phyloP scores from a whole-genome alignment of 1,284 basidiomycete species.

The Trametes versicolor region DNA sequence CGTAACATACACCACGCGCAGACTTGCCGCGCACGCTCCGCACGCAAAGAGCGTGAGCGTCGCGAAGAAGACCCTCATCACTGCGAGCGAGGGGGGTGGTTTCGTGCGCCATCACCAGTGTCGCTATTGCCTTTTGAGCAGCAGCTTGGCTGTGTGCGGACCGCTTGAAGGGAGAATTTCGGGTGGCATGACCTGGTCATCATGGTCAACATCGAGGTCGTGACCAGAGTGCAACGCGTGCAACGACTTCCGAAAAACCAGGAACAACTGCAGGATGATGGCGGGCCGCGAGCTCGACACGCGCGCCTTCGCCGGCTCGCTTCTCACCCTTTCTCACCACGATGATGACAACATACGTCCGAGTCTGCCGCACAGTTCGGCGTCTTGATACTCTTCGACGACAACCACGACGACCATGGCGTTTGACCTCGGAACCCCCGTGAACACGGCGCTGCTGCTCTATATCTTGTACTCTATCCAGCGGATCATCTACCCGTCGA shows the following conservation, averaged over 20 bases:
- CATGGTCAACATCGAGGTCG: conserved; percentile 27
- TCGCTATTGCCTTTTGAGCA: conserved; percentile 18
- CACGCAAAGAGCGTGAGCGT: not conserved
- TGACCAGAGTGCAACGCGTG: conserved; percentile 1
- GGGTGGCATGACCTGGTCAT: conserved; percentile 30
- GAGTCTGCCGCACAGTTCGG: conserved; percentile 2
- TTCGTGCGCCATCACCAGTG: not conserved
- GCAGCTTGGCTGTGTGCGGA: conserved; percentile 2
- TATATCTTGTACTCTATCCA: conserved; percentile 84
- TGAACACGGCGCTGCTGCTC: conserved; percentile 79
- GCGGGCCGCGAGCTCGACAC: conserved; percentile 9
- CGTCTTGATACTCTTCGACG: conserved; percentile 13
- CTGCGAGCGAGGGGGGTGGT: not conserved
- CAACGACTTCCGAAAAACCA: no score
- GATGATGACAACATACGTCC: conserved; percentile 13
- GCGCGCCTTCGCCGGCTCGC: conserved; percentile 8
- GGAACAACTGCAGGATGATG: no score
- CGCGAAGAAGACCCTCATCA: conserved; percentile 18
- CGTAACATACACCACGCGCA: conserved; percentile 40
- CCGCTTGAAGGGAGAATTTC: not conserved
- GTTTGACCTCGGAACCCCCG: conserved; percentile 67
- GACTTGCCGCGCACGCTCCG: conserved; percentile 18
- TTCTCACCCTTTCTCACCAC: conserved; percentile 8
- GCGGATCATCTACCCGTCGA: conserved; percentile 75
- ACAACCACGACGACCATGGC: conserved; percentile 38